Percentiles rank a stretch among this genome's conserved stretches.
phyloP scores from a whole-genome alignment of 805 yeast species.

The Suhomyces emberorum region DNA sequence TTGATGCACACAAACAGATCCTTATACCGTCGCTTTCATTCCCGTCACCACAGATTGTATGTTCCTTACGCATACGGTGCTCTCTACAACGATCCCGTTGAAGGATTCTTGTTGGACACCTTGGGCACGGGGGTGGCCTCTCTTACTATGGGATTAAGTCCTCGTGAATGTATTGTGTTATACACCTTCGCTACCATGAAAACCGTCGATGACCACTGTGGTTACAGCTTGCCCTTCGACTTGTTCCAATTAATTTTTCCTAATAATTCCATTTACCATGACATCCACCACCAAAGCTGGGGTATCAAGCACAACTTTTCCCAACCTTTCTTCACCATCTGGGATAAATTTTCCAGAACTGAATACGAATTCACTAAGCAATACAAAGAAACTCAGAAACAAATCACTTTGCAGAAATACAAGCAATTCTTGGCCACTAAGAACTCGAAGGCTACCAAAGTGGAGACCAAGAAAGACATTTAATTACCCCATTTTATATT shows the following conservation, averaged over 20 bases:
- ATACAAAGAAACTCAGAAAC: constrained; percentile 62
- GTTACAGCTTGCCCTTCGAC: constrained; percentile 91
- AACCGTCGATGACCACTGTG: constrained; percentile 98
- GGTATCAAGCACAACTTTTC: constrained; percentile 91
- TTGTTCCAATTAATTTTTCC: constrained; percentile 89
- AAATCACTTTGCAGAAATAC: constrained; percentile 65
- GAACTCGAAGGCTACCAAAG: constrained; percentile 10
- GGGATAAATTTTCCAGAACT: constrained; percentile 79
- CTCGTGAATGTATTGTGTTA: constrained; percentile 72
- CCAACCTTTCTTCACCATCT: constrained; percentile 93
- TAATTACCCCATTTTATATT: neutral
- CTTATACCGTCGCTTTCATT: constrained; percentile 79
- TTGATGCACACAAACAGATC: constrained; percentile 79
- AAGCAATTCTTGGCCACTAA: constrained; percentile 50
- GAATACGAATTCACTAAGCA: constrained; percentile 60
- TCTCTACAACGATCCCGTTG: constrained; percentile 87
- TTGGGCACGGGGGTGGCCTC: constrained; percentile 87
- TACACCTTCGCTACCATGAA: constrained; percentile 90
- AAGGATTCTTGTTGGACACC: constrained; percentile 90
- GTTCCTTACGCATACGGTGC: constrained; percentile 98
- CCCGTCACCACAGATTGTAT: constrained; percentile 89
- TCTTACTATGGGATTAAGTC: constrained; percentile 56
- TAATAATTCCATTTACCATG: constrained; percentile 93
- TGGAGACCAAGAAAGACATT: constrained; percentile 8
- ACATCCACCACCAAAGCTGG: constrained; percentile 94